These are phyloP conservation scores for Erythrophleum ivorense DNA, from an alignment of 331 rosid genomes.

Conservation along the genomic window DNA sequence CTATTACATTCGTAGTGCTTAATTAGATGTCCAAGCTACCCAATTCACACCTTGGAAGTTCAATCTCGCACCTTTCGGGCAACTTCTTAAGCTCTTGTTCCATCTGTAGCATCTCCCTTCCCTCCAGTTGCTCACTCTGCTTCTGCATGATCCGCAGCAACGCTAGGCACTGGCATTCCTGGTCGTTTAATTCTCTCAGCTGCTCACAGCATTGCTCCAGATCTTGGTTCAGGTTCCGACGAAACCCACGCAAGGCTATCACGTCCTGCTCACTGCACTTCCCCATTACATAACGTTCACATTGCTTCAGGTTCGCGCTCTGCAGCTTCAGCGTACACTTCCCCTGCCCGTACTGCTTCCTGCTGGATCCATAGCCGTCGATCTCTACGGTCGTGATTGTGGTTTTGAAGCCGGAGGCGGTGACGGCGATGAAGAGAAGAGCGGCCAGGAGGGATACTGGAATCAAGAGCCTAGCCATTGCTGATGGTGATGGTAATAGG, in stretches of 20 bases:
- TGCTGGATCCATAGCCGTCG: neutral
- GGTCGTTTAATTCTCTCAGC: slow-evolving; percentile 11
- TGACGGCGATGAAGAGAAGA: slow-evolving; percentile 25
- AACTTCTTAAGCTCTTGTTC: neutral
- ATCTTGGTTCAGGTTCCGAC: neutral
- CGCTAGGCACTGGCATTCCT: slow-evolving; percentile 47
- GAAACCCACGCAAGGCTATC: neutral
- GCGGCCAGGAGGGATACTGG: neutral
- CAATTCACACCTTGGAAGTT: neutral
- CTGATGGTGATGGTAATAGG: neutral
- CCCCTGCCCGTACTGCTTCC: too few species aligned
- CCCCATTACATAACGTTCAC: slow-evolving; percentile 10
- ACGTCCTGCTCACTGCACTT: neutral
- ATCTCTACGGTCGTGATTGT: slow-evolving; percentile 16
- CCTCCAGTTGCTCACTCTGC: neutral
- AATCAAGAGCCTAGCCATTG: slow-evolving; percentile 42
- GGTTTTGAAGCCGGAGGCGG: slow-evolving; percentile 27
- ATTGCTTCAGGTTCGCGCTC: neutral
- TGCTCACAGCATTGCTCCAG: slow-evolving; percentile 28
- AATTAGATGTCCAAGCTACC: neutral
- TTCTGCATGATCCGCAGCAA: slow-evolving; percentile 28
- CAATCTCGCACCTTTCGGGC: neutral
- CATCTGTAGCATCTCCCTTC: neutral
- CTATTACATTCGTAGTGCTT: neutral
- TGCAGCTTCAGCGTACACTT: slow-evolving; percentile 22